phyloP scores from a whole-genome alignment of 805 yeast species.

The Torulaspora delbrueckii region DNA sequence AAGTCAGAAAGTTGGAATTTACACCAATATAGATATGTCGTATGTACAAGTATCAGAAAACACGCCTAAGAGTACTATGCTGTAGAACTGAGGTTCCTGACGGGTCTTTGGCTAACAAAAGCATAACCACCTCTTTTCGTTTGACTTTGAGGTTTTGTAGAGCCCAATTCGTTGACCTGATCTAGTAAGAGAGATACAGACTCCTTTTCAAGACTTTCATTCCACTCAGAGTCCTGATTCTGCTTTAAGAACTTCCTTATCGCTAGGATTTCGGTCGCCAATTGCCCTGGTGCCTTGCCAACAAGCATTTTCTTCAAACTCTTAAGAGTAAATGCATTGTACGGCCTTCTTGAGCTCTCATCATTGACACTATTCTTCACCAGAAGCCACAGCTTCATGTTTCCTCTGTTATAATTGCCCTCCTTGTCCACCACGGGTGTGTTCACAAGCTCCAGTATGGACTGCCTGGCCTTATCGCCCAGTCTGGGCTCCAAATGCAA shows the following conservation, averaged over 20 bases:
- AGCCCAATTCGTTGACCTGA: background rate
- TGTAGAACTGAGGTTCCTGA: background rate
- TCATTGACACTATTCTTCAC: conserved; percentile 23
- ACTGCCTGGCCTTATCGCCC: conserved; percentile 88
- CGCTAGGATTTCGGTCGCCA: conserved; percentile 17
- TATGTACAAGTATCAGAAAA: conserved; percentile 3
- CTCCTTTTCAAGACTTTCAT: conserved; percentile 10
- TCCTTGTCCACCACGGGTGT: conserved; percentile 36
- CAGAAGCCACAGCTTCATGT: conserved; percentile 33
- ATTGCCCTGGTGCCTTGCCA: conserved; percentile 17
- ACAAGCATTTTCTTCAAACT: conserved; percentile 23
- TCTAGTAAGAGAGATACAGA: conserved; percentile 7
- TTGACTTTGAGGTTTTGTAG: background rate
- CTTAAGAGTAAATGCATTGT: conserved; percentile 20
- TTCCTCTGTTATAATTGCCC: conserved; percentile 28
- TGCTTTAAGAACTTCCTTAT: conserved; percentile 16
- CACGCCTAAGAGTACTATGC: background rate
- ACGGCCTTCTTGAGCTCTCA: conserved; percentile 21
- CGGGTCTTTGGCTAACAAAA: conserved; percentile 9
- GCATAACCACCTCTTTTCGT: conserved; percentile 3
- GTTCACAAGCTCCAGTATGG: conserved; percentile 82
- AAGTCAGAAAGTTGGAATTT: background rate
- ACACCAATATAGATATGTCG: background rate
- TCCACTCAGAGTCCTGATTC: conserved; percentile 11
- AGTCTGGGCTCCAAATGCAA: conserved; percentile 77